Base-by-base conservation (phyloP, 2,329 filamentous ascomycete species). In the Grosmannia penicillata region DNA sequence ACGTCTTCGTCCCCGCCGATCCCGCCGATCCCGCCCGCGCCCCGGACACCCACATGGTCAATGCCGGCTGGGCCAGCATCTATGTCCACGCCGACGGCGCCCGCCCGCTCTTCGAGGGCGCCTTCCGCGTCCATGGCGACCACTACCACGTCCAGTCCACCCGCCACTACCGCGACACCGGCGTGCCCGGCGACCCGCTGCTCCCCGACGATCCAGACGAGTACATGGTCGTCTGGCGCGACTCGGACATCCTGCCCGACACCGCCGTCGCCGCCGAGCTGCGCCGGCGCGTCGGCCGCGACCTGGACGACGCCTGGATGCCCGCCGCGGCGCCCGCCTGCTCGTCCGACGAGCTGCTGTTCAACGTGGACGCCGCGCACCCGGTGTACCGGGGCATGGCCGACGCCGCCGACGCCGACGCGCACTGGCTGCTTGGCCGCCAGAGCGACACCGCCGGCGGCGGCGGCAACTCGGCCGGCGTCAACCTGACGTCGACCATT, bases 171-270 rank as follows among this genome's bases (percentile, higher is more conserved):
- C 67, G 73, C 53, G 68, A 73, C 47, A 86, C 83, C 33, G 79
- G 73, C 52, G 74, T 84, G 44, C 56, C 62, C 18, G 62, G 77
- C 32, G 91, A 98, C 54, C 83, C 86, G 3, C 62, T 70, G 21
- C 55, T 83, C 8, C 60, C 70, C 13, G 58, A 62, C 33, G 66
- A 62, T 11, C 51, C 53, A 5, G 70, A 77, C 24, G 82, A 93
- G 44, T 80, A 74, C 53, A 91, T 98, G 87, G 68, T 95, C 26
- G 70, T 95, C 1, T 96, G 84, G 70, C 75, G 87, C 47, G 87
- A 96, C 53, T 93, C 86, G 22, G 91, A 98, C 56, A 75, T 95
- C 51, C 56, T 62, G 24, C 50, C 55, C 15, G 49, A 54, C 11
- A 29, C 28, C 11, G 36, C 50, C 44, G 52, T 52, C n/a, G 57